A percentile compares a stretch with the other conserved stretches of the same genome.
phyloP scores from a whole-genome alignment of 176 grass and related monocot genomes.

The Alloteropsis semialata region DNA sequence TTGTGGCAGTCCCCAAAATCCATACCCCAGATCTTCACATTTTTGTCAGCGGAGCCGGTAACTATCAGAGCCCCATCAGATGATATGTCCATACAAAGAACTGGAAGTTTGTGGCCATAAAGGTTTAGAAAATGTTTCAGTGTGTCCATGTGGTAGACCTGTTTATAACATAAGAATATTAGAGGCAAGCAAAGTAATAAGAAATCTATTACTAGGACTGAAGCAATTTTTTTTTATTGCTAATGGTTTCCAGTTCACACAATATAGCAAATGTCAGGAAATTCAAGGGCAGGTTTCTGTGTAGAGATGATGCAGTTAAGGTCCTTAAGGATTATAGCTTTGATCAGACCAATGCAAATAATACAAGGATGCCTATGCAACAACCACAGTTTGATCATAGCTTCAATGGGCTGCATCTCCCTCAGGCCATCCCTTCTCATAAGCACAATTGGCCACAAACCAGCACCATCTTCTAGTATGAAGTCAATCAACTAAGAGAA shows the following conservation, averaged over 20 bases:
- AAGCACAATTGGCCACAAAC: too few relatives aligned
- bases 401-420: too few relatives aligned
- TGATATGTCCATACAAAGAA: slow-evolving; percentile 97
- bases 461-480: too few relatives aligned
- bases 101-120: slow-evolving; percentile 88
- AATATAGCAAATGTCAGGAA: slow-evolving; percentile 3
- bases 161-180: slow-evolving; percentile 30
- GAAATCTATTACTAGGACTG: slow-evolving; percentile 2
- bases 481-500: too few relatives aligned
- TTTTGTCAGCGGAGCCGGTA: slow-evolving; percentile 95
- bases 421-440: too few relatives aligned
- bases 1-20: slow-evolving; percentile 95
- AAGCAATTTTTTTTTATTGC: background rate
- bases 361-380: background rate
- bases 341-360: background rate
- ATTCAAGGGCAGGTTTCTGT: background rate
- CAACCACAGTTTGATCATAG: background rate
- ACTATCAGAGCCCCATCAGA: slow-evolving; percentile 86
- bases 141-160: slow-evolving; percentile 87
- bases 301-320: background rate
- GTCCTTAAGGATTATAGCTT: background rate
- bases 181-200: slow-evolving; percentile 16
- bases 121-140: slow-evolving; percentile 72
- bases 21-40: slow-evolving; percentile 94
- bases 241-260: background rate